A percentile compares a stretch with the other conserved stretches of the same genome.
Evolutionary conservation across 768 basidiomycete species (phyloP).

Genomic region (Goffeauzyma gilvescens): DNA sequence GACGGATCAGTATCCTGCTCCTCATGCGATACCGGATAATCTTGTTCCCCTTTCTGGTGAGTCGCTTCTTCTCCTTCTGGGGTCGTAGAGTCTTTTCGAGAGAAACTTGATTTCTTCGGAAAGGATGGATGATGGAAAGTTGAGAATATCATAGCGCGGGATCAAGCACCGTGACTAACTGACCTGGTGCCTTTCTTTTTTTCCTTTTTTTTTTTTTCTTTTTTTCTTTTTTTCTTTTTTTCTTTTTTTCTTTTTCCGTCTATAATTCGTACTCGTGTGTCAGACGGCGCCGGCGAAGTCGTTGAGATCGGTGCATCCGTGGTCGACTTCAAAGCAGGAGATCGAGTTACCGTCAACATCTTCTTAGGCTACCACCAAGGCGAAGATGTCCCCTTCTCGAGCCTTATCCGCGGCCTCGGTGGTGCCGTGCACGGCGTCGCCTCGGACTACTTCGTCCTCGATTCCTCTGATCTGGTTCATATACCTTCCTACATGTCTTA

Average conservation of each 20-base stretch:
- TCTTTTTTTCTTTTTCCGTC: too few species aligned
- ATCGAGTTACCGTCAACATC: slow-evolving; percentile 18
- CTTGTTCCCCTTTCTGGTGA: slow-evolving; percentile 20
- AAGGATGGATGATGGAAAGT: too few species aligned
- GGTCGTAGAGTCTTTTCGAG: too few species aligned
- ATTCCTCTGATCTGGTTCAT: slow-evolving; percentile 35
- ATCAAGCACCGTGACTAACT: too few species aligned
- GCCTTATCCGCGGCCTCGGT: slow-evolving; percentile 18
- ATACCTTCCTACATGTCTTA: slow-evolving; percentile 45
- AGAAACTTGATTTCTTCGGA: too few species aligned
- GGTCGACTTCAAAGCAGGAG: slow-evolving; percentile 21
- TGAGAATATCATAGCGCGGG: too few species aligned
- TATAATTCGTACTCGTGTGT: background rate
- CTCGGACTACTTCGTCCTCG: slow-evolving; percentile 22
- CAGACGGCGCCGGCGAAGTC: slow-evolving; percentile 21
- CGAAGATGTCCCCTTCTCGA: slow-evolving; percentile 18
- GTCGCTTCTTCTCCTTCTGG: background rate
- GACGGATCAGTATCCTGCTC: slow-evolving; percentile 21
- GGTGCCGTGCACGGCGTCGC: slow-evolving; percentile 24
- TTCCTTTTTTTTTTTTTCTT: too few species aligned
- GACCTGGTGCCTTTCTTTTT: too few species aligned
- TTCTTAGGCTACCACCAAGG: slow-evolving; percentile 25
- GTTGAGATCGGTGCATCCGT: slow-evolving; percentile 20
- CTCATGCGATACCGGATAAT: slow-evolving; percentile 18
- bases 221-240: too few species aligned